These are phyloP conservation scores for Nitzschia palea DNA, from an alignment of 108 stramenopile species.

Conservation along the genomic window DNA sequence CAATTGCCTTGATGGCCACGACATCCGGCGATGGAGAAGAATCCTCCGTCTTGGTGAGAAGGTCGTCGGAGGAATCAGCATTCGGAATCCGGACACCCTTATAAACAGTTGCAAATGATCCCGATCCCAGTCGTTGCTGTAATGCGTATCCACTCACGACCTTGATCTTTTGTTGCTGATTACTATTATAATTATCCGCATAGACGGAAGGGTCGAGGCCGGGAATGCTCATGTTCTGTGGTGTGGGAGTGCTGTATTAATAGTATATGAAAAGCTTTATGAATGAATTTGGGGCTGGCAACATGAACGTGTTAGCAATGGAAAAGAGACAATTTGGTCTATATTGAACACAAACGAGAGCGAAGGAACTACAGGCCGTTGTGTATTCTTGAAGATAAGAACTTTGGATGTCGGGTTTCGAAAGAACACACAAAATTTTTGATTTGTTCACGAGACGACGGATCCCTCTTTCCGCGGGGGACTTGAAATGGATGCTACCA, in stretches of 20 bases:
- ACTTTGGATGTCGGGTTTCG: too few relatives aligned
- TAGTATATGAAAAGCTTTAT: neutral
- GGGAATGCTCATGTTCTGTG: conserved; percentile 2
- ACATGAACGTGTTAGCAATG: neutral
- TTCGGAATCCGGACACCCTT: conserved; percentile 51
- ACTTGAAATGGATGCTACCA: too few relatives aligned
- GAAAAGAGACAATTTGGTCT: too few relatives aligned
- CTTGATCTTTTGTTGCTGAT: conserved; percentile 28
- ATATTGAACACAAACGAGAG: too few relatives aligned
- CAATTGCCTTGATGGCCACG: conserved; percentile 94
- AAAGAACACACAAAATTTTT: too few relatives aligned
- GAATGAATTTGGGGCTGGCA: neutral
- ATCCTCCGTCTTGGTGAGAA: neutral
- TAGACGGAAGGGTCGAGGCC: neutral
- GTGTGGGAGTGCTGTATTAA: neutral
- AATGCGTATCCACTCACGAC: conserved; percentile 76
- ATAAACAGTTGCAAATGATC: conserved; percentile 87
- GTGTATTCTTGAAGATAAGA: too few relatives aligned
- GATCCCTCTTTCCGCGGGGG: too few relatives aligned
- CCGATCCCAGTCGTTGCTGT: conserved; percentile 66
- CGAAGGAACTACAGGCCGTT: too few relatives aligned
- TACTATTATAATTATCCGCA: neutral
- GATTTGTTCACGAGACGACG: too few relatives aligned
- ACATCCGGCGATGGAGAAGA: conserved; percentile 25
- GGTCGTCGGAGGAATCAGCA: neutral